Conservation (phyloP, 768 basidiomycete species). For the Erythrobasidium yunnanense region DNA sequence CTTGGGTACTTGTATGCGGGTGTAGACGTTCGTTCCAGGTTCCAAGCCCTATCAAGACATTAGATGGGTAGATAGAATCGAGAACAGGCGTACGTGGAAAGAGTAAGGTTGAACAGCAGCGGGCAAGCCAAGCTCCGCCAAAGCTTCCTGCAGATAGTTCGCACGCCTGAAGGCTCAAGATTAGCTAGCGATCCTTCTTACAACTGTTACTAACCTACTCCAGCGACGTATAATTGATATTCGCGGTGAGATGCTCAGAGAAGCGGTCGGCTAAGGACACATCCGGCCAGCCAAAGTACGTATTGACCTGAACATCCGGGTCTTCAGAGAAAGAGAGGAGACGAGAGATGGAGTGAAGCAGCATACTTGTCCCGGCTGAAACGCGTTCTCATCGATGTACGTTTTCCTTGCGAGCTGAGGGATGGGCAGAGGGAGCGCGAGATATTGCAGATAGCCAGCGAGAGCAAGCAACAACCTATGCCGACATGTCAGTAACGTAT, state of each 20-base stretch:
- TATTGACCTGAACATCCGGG: conserved; percentile 56
- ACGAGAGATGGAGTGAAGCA: neutral
- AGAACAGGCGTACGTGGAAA: conserved; percentile 50
- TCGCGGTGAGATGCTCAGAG: conserved; percentile 44
- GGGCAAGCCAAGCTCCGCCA: conserved; percentile 62
- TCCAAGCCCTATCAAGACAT: neutral
- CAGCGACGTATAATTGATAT: neutral
- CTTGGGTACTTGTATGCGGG: conserved; percentile 67
- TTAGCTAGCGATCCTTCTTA: neutral
- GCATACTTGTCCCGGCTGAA: conserved; percentile 78
- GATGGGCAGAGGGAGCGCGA: conserved; percentile 53
- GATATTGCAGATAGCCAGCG: conserved; percentile 8
- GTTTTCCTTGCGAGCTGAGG: conserved; percentile 55
- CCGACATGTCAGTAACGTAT: neutral
- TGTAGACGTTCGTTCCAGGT: conserved; percentile 68
- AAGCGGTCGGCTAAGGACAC: conserved; percentile 78
- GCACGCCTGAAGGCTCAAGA: conserved; percentile 51
- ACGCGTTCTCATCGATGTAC: conserved; percentile 90
- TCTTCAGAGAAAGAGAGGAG: neutral
- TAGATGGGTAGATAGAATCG: neutral
- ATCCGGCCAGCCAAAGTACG: conserved; percentile 82
- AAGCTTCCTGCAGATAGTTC: conserved; percentile 52
- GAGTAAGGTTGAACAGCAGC: conserved; percentile 60
- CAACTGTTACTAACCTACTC: neutral
- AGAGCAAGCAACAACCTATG: conserved; percentile 11